Base-by-base conservation (phyloP, 1,284 basidiomycete genomes). In the Apiotrichum mycotoxinovorans region DNA sequence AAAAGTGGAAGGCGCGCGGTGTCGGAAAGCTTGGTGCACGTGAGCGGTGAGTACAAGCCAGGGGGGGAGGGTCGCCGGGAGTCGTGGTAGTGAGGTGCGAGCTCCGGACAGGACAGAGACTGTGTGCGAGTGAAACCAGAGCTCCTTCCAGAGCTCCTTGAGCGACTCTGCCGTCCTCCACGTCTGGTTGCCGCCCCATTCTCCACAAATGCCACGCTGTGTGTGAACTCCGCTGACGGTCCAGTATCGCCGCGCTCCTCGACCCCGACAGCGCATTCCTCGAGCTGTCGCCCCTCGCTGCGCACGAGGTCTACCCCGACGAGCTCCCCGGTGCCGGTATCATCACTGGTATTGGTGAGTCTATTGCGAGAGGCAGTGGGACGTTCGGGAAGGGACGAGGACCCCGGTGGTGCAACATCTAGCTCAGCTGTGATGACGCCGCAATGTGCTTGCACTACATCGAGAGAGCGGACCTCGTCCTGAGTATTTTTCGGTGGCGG, bases 181-280 rank as follows among this genome's bases (percentile, higher is more conserved):
- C n/a, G n/a, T n/a, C n/a, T n/a, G n/a, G n/a, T n/a, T n/a, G n/a
- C n/a, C n/a, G n/a, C n/a, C n/a, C 15, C 15, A 34, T 34, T 34
- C 33, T 34, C 33, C 9, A 34, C 33, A 34, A 8, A 8, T 8
- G 33, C 33, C 9, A 34, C 33, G 33, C 33, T 34, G 33, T 15
- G 15, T 8, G 14, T 35, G 20, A 22, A 10, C 10, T 41, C 22
- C 11, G 25, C 35, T 54, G 47, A 51, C 43, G 18, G 27, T 14
- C 14, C 60, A 87, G 86, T 59, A 78, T 89, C 18, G 79, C 83
- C 3, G 75, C 83, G 8, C 78, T 97, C 17, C 78, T 97, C 33
- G 93, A 97, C 73, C 86, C 88, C 10, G 84, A 87, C 68, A 88
- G 89, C 12, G 91, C 94, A 0, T 97, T 96, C 74, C 79, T 97